A percentile compares a stretch with the other conserved stretches of the same genome.
Evolutionary conservation across 495 filamentous ascomycete species (phyloP).

Genomic region (Aspergillus wentii): DNA sequence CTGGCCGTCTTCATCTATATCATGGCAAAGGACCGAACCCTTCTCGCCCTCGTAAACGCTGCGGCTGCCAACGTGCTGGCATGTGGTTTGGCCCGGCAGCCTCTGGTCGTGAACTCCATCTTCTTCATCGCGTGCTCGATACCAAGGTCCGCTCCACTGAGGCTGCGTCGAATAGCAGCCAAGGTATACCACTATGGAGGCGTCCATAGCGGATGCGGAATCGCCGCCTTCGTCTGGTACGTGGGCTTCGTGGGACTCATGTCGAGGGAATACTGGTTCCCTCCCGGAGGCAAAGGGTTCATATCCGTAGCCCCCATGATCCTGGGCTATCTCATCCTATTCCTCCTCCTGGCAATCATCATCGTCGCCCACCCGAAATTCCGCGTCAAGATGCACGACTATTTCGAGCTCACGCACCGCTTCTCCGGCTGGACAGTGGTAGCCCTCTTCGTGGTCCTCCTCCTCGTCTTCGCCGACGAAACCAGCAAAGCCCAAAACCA

Average conservation of each 20-base stretch:
- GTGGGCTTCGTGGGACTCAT: constrained; percentile 49
- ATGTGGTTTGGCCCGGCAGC: constrained; percentile 64
- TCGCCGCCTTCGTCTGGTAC: constrained; percentile 68
- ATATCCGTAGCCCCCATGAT: constrained; percentile 28
- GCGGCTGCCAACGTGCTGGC: constrained; percentile 47
- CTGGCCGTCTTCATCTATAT: constrained; percentile 43
- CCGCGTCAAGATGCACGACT: constrained; percentile 45
- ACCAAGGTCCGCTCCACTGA: constrained; percentile 56
- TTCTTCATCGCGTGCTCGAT: constrained; percentile 57
- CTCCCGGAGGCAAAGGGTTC: constrained; percentile 8
- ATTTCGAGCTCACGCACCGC: constrained; percentile 53
- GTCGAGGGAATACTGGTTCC: constrained; percentile 38
- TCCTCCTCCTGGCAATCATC: constrained; percentile 37
- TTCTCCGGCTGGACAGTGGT: constrained; percentile 50
- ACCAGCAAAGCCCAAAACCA: constrained; percentile 17
- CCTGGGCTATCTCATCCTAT: constrained; percentile 35
- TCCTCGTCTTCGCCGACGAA: constrained; percentile 34
- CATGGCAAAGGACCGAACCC: constrained; percentile 26
- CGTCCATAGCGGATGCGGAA: constrained; percentile 66
- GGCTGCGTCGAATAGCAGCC: constrained; percentile 58
- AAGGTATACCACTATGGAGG: constrained; percentile 78
- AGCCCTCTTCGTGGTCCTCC: constrained; percentile 39
- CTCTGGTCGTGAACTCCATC: constrained; percentile 68
- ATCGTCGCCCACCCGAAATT: constrained; percentile 39
- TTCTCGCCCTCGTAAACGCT: constrained; percentile 42